A percentile compares a stretch with the other conserved stretches of the same genome.
phyloP scores from a whole-genome alignment of 225 moss, liverwort and hornwort species.

The Thuidium tamariscinum region DNA sequence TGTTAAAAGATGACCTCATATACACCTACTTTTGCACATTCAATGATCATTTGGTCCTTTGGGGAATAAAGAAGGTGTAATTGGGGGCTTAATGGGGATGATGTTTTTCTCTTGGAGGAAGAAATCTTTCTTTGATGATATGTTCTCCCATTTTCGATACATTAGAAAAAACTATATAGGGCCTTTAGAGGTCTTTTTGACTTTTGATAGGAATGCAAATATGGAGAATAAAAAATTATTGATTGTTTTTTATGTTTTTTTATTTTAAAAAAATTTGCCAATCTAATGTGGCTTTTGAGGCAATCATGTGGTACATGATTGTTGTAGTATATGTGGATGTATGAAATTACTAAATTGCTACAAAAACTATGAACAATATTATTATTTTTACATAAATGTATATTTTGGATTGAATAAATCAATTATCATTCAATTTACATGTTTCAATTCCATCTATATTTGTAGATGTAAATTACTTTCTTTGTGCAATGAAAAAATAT shows the following conservation, averaged over 20 bases:
- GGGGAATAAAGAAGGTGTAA: neutral
- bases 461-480: accelerated
- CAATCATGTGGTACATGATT: neutral
- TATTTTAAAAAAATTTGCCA: too few species aligned
- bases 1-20: too few species aligned
- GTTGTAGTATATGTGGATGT: neutral
- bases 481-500: neutral
- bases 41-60: too few species aligned
- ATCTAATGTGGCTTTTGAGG: too few species aligned
- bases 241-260: too few species aligned
- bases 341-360: neutral
- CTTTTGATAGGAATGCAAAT: accelerated
- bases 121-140: neutral
- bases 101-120: accelerated
- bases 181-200: accelerated
- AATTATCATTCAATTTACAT: neutral
- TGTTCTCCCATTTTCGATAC: neutral
- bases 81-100: neutral
- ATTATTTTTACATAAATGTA: neutral
- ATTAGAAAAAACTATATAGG: neutral
- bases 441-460: neutral
- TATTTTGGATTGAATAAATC: neutral
- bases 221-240: too few species aligned
- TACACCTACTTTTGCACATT: too few species aligned
- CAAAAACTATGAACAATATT: accelerated